Conservation (phyloP, 169 alveolate species). For the Cryptosporidium parvum region DNA sequence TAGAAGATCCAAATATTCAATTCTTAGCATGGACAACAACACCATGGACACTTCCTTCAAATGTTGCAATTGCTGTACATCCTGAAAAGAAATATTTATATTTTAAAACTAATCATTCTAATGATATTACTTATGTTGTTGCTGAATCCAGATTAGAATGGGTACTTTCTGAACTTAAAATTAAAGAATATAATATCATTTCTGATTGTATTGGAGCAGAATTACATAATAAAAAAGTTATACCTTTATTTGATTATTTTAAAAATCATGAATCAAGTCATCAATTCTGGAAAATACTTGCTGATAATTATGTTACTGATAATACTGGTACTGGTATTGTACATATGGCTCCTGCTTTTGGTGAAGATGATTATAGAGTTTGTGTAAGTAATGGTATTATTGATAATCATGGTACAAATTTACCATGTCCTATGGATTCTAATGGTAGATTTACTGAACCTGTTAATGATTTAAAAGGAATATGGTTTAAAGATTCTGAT, state of each 20-base stretch:
- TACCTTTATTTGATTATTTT: constrained; percentile 92
- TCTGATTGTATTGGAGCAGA: constrained; percentile 87
- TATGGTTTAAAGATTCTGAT: constrained; percentile 97
- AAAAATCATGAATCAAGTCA: constrained; percentile 78
- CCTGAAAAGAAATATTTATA: constrained; percentile 92
- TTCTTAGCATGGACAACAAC: constrained; percentile 99
- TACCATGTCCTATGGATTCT: constrained; percentile 93
- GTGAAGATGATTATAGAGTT: constrained; percentile 96
- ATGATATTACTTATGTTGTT: constrained; percentile 83
- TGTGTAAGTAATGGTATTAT: constrained; percentile 79
- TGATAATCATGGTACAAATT: constrained; percentile 85
- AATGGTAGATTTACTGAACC: constrained; percentile 90
- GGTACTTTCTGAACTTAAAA: constrained; percentile 81
- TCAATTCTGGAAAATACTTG: constrained; percentile 83
- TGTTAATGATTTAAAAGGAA: constrained; percentile 87
- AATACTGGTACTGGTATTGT: constrained; percentile 98
- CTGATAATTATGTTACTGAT: constrained; percentile 94
- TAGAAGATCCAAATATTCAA: constrained; percentile 83
- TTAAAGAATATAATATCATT: constrained; percentile 80
- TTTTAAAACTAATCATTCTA: constrained; percentile 81
- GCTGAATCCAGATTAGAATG: constrained; percentile 90
- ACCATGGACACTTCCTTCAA: constrained; percentile 99
- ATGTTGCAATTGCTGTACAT: constrained; percentile 94
- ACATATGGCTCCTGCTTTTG: constrained; percentile 97
- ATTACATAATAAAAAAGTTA: constrained; percentile 87